Evolutionary conservation across 495 filamentous ascomycete genomes (phyloP), one percentile per base, ranked within the genome.

Genomic region (Podospora anserina): DNA sequence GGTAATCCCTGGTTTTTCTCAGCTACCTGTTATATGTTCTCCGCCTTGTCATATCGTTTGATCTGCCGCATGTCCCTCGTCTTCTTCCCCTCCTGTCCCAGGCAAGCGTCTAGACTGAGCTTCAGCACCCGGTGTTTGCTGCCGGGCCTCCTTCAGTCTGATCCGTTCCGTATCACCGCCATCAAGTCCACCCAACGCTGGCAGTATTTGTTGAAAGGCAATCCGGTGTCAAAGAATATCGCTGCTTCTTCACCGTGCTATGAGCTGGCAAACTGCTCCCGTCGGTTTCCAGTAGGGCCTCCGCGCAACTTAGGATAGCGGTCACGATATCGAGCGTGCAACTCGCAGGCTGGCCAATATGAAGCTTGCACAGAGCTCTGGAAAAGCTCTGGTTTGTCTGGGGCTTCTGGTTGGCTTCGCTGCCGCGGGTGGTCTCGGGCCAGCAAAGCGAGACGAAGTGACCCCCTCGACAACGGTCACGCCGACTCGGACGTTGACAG

Each of bases 381-480:
- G 39, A 49, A 49, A 49, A 49, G 39, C 39, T 49, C 15, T 49
- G 13, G 6, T 49, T 16, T 49, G 39, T 13, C 39, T 49, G 9
- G 39, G 39, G 13, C 13, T 49, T 13, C 13, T 49, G 39, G 15
- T 2, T 49, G 39, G 39, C 39, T 13, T 49, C 39, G 13, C 39
- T 49, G 15, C 15, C 3, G 39, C 39, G 15, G 39, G 39, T 49
- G 39, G 9, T 2, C 39, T 49, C 39, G 39, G 13, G 9, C 39
- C 39, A 16, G 39, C 39, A 49, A 79, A 72, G 67, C 75, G 78
- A 65, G 71, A 79, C 61, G 70, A 72, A 16, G 20, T 53, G 9
- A 44, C 27, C 26, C 19, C n/a, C 19, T 23, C 67, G 6, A 62
- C 19, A 6, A 49, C 53, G 9, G 19, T 19, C 44, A 13, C 20